Percentiles rank a stretch among this genome's conserved stretches.
These are phyloP conservation scores for Cladosporium sp. DNA, from an alignment of 2,329 filamentous ascomycete genomes.

Conservation along the genomic window DNA sequence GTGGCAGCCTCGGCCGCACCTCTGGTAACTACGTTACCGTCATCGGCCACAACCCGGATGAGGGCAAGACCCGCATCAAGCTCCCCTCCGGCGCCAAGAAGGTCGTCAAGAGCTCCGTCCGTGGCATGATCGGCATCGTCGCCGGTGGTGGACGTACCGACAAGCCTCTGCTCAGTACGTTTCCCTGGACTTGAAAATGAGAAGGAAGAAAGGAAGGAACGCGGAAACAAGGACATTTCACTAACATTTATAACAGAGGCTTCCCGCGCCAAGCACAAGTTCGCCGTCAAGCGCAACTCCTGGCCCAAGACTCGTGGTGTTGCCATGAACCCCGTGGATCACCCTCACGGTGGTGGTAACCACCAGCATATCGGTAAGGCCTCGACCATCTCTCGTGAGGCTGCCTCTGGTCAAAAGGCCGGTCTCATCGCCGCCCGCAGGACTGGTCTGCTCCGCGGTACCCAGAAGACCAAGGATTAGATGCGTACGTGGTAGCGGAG, in stretches of 20 bases:
- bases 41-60: slow-evolving; percentile 95
- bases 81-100: slow-evolving; percentile 99
- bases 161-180: slow-evolving; percentile 92
- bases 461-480: slow-evolving; percentile 96
- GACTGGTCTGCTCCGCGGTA: slow-evolving; percentile 99
- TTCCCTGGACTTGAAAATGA: slow-evolving; percentile 10
- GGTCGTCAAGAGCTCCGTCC: slow-evolving; percentile 83
- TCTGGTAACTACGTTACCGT: slow-evolving; percentile 99
- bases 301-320: slow-evolving; percentile 99
- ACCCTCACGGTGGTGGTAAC: slow-evolving; percentile 80
- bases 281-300: slow-evolving; percentile 99
- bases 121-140: slow-evolving; percentile 99
- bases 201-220: neutral
- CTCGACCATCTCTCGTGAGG: slow-evolving; percentile 98
- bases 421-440: slow-evolving; percentile 99
- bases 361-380: slow-evolving; percentile 99
- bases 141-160: slow-evolving; percentile 99
- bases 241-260: slow-evolving; percentile 63
- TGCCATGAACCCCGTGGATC: slow-evolving; percentile 99
- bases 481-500: slow-evolving; percentile 15
- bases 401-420: slow-evolving; percentile 97
- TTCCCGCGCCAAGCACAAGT: slow-evolving; percentile 99
- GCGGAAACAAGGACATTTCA: slow-evolving; percentile 1
- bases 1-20: slow-evolving; percentile 91
- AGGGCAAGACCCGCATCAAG: slow-evolving; percentile 99